These are phyloP conservation scores for Angophora floribunda DNA, from an alignment of 345 rosid genomes.

Conservation along the genomic window DNA sequence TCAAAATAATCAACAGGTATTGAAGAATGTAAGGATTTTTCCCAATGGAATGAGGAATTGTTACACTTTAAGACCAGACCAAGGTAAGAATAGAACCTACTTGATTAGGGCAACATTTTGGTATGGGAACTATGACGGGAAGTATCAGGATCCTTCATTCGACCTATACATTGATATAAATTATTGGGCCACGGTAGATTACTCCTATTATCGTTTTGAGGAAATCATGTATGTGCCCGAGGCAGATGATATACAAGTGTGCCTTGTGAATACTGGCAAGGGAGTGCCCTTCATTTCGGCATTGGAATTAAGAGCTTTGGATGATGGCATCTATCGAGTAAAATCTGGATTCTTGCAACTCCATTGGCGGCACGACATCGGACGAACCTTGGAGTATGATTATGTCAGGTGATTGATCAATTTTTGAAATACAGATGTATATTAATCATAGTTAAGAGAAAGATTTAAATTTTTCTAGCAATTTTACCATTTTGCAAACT, in stretches of 20 bases:
- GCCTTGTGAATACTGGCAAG: neutral
- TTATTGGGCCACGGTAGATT: neutral
- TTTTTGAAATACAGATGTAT: neutral
- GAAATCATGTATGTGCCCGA: neutral
- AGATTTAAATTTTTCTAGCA: neutral
- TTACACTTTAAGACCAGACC: neutral
- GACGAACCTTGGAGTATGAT: neutral
- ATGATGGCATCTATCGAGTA: neutral
- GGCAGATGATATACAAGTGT: neutral
- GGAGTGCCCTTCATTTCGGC: neutral
- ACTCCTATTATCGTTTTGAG: neutral
- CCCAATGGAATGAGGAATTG: neutral
- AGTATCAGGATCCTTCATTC: neutral
- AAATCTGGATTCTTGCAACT: neutral
- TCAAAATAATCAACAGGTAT: neutral
- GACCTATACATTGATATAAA: neutral
- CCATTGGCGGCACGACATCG: neutral
- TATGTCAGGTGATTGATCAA: neutral
- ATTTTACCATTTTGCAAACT: neutral
- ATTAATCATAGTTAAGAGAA: neutral
- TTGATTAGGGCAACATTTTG: neutral
- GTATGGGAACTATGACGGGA: neutral
- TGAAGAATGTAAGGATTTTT: slow-evolving; percentile 3
- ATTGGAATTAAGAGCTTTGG: neutral
- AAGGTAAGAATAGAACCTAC: neutral